Evolutionary conservation across 1,284 basidiomycete genomes (phyloP).

Genomic region (Naganishia sp.): DNA sequence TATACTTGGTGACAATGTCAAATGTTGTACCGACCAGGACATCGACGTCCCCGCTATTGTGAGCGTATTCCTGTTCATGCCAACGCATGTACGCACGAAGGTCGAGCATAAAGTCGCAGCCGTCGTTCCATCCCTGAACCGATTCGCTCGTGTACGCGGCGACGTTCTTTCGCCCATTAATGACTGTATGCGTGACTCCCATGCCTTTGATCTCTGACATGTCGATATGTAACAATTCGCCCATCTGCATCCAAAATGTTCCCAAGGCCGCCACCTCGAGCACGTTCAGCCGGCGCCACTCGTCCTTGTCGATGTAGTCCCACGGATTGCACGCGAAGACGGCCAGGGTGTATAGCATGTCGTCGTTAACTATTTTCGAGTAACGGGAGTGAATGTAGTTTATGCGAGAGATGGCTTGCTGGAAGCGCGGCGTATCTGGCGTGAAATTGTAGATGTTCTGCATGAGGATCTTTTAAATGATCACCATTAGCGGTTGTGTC

Average conservation of each 20-base stretch:
- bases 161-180: constrained; percentile 5
- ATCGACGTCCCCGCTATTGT: constrained; percentile 15
- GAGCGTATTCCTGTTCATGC: constrained; percentile 21
- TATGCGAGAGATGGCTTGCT: constrained; percentile 29
- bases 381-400: constrained; percentile 32
- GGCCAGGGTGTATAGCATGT: constrained; percentile 23
- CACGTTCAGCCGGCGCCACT: constrained; percentile 28
- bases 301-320: constrained; percentile 26
- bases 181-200: constrained; percentile 4
- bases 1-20: constrained; percentile 1
- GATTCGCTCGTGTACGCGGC: constrained; percentile 3
- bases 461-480: constrained; percentile 10
- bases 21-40: constrained; percentile 22
- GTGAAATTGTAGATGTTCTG: constrained; percentile 28
- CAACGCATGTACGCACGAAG: constrained; percentile 27
- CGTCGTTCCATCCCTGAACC: constrained; percentile 11
- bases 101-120: constrained; percentile 31
- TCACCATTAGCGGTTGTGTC: neutral
- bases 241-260: constrained; percentile 30
- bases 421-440: constrained; percentile 25
- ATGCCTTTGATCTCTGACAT: constrained; percentile 21
- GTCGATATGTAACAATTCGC: constrained; percentile 20
- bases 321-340: constrained; percentile 33
- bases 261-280: constrained; percentile 27
- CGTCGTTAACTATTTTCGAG: constrained; percentile 22